Conservation (phyloP, 352 stramenopile species). For the Phytopythium helicoides region DNA sequence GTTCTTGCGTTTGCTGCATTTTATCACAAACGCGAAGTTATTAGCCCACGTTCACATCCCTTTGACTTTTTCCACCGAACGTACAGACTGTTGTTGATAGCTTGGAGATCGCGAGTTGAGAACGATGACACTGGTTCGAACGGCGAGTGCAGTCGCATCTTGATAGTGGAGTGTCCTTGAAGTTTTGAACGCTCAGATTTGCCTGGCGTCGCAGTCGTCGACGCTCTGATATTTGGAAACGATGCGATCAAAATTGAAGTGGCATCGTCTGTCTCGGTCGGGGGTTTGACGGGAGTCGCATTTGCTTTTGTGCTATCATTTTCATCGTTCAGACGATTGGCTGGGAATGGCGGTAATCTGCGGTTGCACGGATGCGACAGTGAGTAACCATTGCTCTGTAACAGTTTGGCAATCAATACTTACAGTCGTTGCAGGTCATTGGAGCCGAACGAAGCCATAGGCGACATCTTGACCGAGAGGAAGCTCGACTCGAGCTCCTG, state of each 20-base stretch:
- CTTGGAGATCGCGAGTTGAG: constrained; percentile 64
- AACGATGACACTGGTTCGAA: constrained; percentile 47
- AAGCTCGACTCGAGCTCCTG: constrained; percentile 68
- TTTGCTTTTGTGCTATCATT: neutral
- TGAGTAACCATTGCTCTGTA: too few relatives aligned
- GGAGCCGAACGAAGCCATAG: constrained; percentile 41
- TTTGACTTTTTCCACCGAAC: neutral
- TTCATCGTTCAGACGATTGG: constrained; percentile 20
- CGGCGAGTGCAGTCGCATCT: constrained; percentile 70
- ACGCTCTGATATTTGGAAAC: constrained; percentile 82
- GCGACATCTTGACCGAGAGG: constrained; percentile 57
- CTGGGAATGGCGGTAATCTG: constrained; percentile 65
- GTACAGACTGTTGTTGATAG: constrained; percentile 85
- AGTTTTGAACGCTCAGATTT: constrained; percentile 64
- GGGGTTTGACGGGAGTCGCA: neutral
- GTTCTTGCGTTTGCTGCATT: constrained; percentile 57
- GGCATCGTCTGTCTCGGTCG: constrained; percentile 1
- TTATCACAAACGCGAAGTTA: neutral
- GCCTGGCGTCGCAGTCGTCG: constrained; percentile 66
- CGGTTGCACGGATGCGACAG: too few relatives aligned
- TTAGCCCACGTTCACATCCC: neutral
- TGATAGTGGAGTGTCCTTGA: constrained; percentile 60
- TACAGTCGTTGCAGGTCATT: constrained; percentile 74
- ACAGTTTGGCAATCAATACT: constrained; percentile 11
- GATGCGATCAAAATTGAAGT: constrained; percentile 35